These are phyloP conservation scores for Straminergon stramineum DNA, from an alignment of 225 moss, liverwort and hornwort species.

Conservation along the genomic window DNA sequence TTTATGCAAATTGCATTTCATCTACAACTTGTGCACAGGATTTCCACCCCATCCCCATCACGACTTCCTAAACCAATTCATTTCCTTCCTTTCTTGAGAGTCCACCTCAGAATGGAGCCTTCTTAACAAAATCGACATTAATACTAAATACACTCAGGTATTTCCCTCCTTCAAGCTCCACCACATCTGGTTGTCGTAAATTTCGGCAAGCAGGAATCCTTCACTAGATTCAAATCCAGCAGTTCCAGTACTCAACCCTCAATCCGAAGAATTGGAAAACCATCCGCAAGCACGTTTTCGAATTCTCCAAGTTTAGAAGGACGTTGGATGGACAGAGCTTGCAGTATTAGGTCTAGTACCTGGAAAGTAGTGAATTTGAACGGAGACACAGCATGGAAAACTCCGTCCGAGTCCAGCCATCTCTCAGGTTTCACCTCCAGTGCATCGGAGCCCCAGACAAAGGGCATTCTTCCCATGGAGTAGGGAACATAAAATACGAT, in stretches of 20 bases:
- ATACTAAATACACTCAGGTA: background rate
- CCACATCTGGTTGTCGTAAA: background rate
- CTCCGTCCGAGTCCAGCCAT: background rate
- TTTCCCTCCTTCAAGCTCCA: background rate
- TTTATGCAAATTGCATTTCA: background rate
- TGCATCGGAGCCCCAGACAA: conserved; percentile 73
- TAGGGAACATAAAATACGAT: conserved; percentile 46
- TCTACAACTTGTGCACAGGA: background rate
- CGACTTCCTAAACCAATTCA: background rate
- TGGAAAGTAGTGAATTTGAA: conserved; percentile 73
- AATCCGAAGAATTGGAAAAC: background rate
- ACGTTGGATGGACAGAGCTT: too few relatives aligned
- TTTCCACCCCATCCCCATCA: background rate
- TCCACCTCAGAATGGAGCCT: conserved; percentile 31
- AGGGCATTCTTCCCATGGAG: conserved; percentile 70
- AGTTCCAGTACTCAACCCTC: background rate
- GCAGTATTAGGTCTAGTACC: background rate
- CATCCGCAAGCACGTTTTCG: background rate
- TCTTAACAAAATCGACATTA: background rate
- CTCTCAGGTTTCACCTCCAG: conserved; percentile 44
- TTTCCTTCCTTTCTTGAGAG: background rate
- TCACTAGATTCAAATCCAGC: background rate
- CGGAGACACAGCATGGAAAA: conserved; percentile 11
- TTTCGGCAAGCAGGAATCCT: background rate
- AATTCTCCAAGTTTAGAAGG: too few relatives aligned